Base-by-base conservation (phyloP, 805 yeast genomes). In the Suhomyces prunicola region DNA sequence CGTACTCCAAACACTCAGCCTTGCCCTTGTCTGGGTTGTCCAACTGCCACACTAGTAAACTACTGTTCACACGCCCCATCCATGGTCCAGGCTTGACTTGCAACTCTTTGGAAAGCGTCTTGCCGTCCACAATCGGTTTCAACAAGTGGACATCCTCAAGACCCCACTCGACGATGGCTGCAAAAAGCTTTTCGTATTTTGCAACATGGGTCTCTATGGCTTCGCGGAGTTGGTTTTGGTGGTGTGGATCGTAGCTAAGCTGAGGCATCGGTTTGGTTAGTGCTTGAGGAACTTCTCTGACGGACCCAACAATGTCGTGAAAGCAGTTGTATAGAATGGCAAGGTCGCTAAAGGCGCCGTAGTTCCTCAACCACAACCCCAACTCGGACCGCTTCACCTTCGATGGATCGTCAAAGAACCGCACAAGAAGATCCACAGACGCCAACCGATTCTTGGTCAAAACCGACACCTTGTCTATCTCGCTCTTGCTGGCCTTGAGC, bases 41-140 rank as follows among this genome's bases (percentile, higher is more conserved):
- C 51, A 92, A 72, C 70, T 92, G 97, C 91, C 92, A 88, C 17
- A 76, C 68, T 31, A 90, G 66, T 5, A 88, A 76, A 45, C 77
- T 68, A 6, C 82, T 82, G 54, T 83, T 78, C 7, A 85, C 69
- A 7, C 68, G 69, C 7, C 82, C 76, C 79, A 93, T 76, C 97
- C 97, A 91, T 5, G 92, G 91, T 0, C 99, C 99, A 0, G 93
- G 89, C 62, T 86, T 87, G 51, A 74, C 72, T 22, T 76, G 70
- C 27, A 88, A 67, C 19, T 74, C 67, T 44, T 73, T 69, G 49
- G 80, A 71, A 45, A 93, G 67, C 45, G 81, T 80, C 59, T 88
- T 90, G 13, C 99, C 96, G 67, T 89, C 90, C 10, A 92, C 68
- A 6, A 89, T 57, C 1, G 93, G 88, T 61, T 83, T 87, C 52